These are phyloP conservation scores for Citeromyces nyonsensis DNA, from an alignment of 805 yeast genomes.

Conservation along the genomic window DNA sequence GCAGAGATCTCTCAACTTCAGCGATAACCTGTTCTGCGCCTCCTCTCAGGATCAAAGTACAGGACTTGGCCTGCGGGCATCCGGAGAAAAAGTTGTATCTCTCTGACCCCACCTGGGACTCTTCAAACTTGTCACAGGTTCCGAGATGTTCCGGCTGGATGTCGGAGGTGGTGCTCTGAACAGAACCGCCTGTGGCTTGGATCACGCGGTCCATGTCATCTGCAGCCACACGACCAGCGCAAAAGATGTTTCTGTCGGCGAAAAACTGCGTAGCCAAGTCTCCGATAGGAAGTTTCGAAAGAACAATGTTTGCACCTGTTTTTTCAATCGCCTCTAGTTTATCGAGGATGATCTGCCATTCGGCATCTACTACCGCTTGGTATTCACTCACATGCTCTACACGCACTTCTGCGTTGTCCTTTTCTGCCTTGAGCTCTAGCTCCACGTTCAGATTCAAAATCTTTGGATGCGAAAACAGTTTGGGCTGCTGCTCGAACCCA, in stretches of 20 bases:
- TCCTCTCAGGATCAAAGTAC: constrained; percentile 88
- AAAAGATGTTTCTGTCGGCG: constrained; percentile 90
- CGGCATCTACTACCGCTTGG: constrained; percentile 97
- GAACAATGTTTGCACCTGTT: constrained; percentile 84
- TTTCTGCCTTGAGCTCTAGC: constrained; percentile 93
- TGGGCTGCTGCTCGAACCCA: constrained; percentile 98
- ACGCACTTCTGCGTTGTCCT: constrained; percentile 96
- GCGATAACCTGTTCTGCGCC: constrained; percentile 98
- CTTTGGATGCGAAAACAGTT: constrained; percentile 64
- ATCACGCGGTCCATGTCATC: constrained; percentile 91
- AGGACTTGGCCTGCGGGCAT: constrained; percentile 83
- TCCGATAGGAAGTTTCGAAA: constrained; percentile 92
- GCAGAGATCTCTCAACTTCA: constrained; percentile 94
- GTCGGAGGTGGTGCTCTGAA: constrained; percentile 68
- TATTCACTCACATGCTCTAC: constrained; percentile 88
- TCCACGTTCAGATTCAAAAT: constrained; percentile 81
- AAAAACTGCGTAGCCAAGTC: constrained; percentile 98
- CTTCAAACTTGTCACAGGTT: constrained; percentile 76
- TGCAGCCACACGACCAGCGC: constrained; percentile 87
- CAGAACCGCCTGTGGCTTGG: constrained; percentile 84
- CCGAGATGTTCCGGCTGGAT: constrained; percentile 64
- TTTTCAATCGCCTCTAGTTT: constrained; percentile 72
- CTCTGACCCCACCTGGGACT: constrained; percentile 90
- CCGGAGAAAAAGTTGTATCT: constrained; percentile 89
- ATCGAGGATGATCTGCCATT: constrained; percentile 85